Evolutionary conservation across 805 yeast species (phyloP).

Genomic region (Metschnikowia dekortorum): DNA sequence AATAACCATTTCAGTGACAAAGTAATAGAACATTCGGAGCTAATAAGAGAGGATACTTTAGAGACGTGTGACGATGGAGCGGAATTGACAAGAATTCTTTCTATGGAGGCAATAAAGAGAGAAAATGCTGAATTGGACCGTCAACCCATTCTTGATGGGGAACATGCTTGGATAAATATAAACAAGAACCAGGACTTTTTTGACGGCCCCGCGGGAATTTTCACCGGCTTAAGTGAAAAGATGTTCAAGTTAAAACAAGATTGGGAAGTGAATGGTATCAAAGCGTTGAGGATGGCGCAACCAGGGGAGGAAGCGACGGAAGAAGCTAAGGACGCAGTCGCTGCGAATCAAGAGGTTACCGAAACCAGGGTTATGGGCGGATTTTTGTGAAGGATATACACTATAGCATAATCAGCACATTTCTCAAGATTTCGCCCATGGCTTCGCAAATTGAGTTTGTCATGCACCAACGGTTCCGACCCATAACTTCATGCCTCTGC

Average conservation of each 20-base stretch:
- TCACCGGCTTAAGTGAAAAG: slow-evolving; percentile 60
- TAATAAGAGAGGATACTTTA: slow-evolving; percentile 9
- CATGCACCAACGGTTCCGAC: not conserved
- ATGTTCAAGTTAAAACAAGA: slow-evolving; percentile 42
- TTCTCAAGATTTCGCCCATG: not conserved
- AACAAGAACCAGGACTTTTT: slow-evolving; percentile 36
- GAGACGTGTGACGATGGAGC: slow-evolving; percentile 15
- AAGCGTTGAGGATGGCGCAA: slow-evolving; percentile 5
- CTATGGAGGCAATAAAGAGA: slow-evolving; percentile 32
- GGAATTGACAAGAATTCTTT: slow-evolving; percentile 19
- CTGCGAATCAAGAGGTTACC: not conserved
- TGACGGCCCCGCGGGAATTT: slow-evolving; percentile 71
- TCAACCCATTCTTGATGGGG: slow-evolving; percentile 19
- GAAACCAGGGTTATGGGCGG: slow-evolving; percentile 10
- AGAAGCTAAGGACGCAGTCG: not conserved
- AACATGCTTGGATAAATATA: slow-evolving; percentile 50
- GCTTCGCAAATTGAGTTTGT: not conserved
- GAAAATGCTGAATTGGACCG: slow-evolving; percentile 35
- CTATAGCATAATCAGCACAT: not conserved
- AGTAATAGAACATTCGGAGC: slow-evolving; percentile 9
- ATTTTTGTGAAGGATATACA: slow-evolving; percentile 4
- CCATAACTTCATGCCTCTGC: not conserved
- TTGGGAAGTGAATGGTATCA: slow-evolving; percentile 11
- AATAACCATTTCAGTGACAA: slow-evolving; percentile 51
- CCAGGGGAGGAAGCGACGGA: not conserved